Base-by-base conservation (phyloP, 345 rosid species). In the Gossypium ekmanianum region DNA sequence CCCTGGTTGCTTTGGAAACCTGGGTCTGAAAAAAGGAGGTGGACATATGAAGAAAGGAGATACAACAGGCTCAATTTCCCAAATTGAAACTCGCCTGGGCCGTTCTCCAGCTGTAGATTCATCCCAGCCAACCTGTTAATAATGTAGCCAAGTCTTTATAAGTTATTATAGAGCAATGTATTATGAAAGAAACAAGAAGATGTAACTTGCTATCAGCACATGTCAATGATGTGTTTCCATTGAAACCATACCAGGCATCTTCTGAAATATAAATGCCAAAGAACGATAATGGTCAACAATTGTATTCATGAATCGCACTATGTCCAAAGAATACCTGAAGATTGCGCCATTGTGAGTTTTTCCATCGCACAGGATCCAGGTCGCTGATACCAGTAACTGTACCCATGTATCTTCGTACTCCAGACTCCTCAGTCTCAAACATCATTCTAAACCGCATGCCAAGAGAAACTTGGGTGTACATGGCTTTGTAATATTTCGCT, bases 391-490 rank as follows among this genome's bases (percentile, higher is more conserved):
- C 95, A 2, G 97, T 95, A 72, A 95, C 81, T 34, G 99, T 93
- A 72, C 99, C 98, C 98, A 95, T 95, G 78, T 93, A 95, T 76
- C 98, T 88, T 50, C 98, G 95, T 14, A 93, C 89, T 80, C 98
- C 97, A 0, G 97, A 93, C 78, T 95, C 99, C 81, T 95, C 98
- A 0, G 97, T 95, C 84, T 93, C 98, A 55, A 95, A 93, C 97
- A 95, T 89, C 99, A 93, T 95, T 83, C 99, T 84, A 83, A 95
- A 91, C 68, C 99, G 87, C 97, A 95, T 90, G 76, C 97, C 98
- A 24, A 89, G 91, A 50, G 98, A 95, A 58, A 89, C 92, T 83
- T 95, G 98, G 47, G 89, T 89, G 66, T 88, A 91, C 89, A 90
- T 83, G 14, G 98, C 92, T 81, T 95, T 95, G 57, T 85, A 85